Base-by-base conservation (phyloP, 2,329 filamentous ascomycete species). In the Pestalotiopsis sp. region DNA sequence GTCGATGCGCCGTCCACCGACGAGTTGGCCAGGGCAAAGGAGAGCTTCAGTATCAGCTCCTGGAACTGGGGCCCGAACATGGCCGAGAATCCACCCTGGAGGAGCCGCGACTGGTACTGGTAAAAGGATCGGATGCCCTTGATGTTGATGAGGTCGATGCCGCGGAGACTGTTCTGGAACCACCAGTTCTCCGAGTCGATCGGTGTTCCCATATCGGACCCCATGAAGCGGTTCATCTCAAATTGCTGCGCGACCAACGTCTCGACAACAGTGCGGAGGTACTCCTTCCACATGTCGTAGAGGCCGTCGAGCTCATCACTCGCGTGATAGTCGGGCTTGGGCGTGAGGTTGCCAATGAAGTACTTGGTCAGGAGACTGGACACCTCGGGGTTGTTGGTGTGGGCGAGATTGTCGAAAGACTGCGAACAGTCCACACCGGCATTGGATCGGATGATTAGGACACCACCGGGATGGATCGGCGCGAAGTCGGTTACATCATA, bases 361-460 rank as follows among this genome's bases (percentile, higher is more conserved):
- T 88, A 88, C 57, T 86, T 86, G 0, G 85, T 85, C 3, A 88
- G 74, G 1, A 88, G 79, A 72, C 84, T 86, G 4, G 81, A 78
- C 0, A 87, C 85, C 71, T 87, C 85, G 0, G 86, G 85, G 64
- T 88, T 87, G 71, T 85, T 86, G 1, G 85, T 86, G 71, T 88
- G 86, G 0, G 84, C 85, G 3, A 88, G 80, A 61, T 85, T 83
- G 71, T 88, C 85, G 61, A 88, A 88, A 0, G 85, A 84, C 70
- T 82, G 80, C 6, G 82, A 81, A 68, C 85, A 87, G 71, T 88
- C 86, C 0, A 86, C 82, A n/a, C 86, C 85, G 0, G 85, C 85
- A 67, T 87, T 87, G 2, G 83, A 86, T 69, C 84, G 84, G 72
- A 88, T 82, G 70, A 87, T 87, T 13, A 86, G 78, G 0, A 82